A percentile compares a stretch with the other conserved stretches of the same genome.
These are phyloP conservation scores for Epichloe sp. DNA, from an alignment of 2,329 filamentous ascomycete species.

Conservation along the genomic window DNA sequence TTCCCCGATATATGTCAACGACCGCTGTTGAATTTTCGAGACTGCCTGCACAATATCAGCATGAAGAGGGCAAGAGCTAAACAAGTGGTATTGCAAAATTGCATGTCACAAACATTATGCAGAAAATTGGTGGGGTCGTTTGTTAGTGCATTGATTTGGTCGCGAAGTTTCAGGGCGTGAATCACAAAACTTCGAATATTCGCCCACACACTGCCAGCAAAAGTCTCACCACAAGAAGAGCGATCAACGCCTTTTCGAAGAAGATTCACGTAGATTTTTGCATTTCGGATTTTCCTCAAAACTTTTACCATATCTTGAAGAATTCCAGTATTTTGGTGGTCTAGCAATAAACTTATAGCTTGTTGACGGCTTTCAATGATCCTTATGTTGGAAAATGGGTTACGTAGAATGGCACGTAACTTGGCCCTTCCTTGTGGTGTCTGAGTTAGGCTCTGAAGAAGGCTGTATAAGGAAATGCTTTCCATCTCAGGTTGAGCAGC, in stretches of 20 bases:
- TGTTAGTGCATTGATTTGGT: slow-evolving; percentile 31
- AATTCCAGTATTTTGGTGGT: slow-evolving; percentile 49
- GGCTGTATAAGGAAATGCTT: slow-evolving; percentile 67
- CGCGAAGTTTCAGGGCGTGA: slow-evolving; percentile 55
- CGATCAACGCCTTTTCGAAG: slow-evolving; percentile 65
- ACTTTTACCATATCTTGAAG: slow-evolving; percentile 44
- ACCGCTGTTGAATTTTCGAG: slow-evolving; percentile 41
- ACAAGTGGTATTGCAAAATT: background rate
- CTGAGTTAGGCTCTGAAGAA: slow-evolving; percentile 62
- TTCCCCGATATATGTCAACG: slow-evolving; percentile 53
- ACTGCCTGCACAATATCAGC: slow-evolving; percentile 14
- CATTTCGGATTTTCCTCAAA: slow-evolving; percentile 62
- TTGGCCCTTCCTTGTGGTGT: slow-evolving; percentile 67
- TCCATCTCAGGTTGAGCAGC: slow-evolving; percentile 55
- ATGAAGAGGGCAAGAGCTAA: background rate
- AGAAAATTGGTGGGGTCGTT: background rate
- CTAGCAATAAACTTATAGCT: slow-evolving; percentile 53
- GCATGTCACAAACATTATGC: background rate
- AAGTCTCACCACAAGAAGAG: slow-evolving; percentile 32
- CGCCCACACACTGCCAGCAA: slow-evolving; percentile 58
- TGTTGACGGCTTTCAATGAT: slow-evolving; percentile 60
- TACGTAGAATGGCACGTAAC: slow-evolving; percentile 69
- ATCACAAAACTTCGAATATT: slow-evolving; percentile 60
- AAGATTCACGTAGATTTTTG: slow-evolving; percentile 53
- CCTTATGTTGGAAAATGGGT: slow-evolving; percentile 56